Percentiles rank a stretch among this genome's conserved stretches.
These are phyloP conservation scores for Daldinia concentrica DNA, from an alignment of 495 filamentous ascomycete species.

Conservation along the genomic window DNA sequence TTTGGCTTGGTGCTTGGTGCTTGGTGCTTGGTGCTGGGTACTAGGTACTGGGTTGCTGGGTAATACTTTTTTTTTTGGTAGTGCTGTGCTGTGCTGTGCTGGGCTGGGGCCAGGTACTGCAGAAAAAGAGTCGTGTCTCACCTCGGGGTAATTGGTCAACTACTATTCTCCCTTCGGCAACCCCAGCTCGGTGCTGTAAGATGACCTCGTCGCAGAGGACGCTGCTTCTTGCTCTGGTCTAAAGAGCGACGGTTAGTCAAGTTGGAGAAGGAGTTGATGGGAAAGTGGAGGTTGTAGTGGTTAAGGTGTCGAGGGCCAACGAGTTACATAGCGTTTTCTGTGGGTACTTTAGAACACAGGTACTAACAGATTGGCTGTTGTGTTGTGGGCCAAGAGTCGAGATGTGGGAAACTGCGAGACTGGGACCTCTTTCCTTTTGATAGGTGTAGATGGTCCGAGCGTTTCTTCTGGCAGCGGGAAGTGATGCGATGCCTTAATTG, in stretches of 20 bases:
- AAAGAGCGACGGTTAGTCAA: conserved; percentile 24
- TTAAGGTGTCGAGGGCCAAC: conserved; percentile 27
- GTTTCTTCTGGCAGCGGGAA: conserved; percentile 9
- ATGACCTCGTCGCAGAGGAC: conserved; percentile 39
- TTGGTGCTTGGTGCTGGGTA: no score
- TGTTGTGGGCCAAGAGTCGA: conserved; percentile 34
- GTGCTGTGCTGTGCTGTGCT: not conserved
- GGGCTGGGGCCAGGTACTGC: not conserved
- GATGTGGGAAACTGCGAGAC: conserved; percentile 22
- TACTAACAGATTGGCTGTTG: conserved; percentile 24
- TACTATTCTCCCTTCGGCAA: conserved; percentile 30
- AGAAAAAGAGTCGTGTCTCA: conserved; percentile 35
- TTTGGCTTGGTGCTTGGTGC: conserved; percentile 22
- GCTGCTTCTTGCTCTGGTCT: conserved; percentile 27
- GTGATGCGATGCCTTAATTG: not conserved
- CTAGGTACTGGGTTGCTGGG: conserved; percentile 14
- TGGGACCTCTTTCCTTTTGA: conserved; percentile 21
- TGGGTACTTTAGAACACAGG: conserved; percentile 22
- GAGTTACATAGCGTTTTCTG: conserved; percentile 36
- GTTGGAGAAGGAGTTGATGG: conserved; percentile 37
- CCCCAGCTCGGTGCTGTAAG: conserved; percentile 34
- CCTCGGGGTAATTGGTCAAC: conserved; percentile 40
- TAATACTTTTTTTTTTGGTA: not conserved
- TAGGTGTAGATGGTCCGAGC: conserved; percentile 26
- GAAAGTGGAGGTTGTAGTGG: conserved; percentile 39